Percentiles rank a stretch among this genome's conserved stretches.
These are phyloP conservation scores for Ogataea haglerorum DNA, from an alignment of 805 yeast genomes.

Conservation along the genomic window DNA sequence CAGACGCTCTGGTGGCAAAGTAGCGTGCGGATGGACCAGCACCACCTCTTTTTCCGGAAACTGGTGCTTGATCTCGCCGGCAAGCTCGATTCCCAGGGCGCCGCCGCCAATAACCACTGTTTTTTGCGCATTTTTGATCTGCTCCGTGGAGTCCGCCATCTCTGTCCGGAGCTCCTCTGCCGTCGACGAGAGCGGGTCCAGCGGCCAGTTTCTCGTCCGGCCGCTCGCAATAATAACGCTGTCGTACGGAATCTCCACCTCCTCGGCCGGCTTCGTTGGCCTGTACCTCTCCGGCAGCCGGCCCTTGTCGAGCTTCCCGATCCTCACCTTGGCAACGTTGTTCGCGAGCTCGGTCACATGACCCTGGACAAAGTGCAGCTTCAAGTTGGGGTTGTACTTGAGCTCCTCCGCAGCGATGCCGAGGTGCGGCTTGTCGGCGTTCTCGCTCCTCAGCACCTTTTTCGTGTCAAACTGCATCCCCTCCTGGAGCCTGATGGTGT, in stretches of 20 bases:
- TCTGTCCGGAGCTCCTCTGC: constrained; percentile 38
- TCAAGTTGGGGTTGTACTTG: constrained; percentile 9
- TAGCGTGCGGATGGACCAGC: constrained; percentile 40
- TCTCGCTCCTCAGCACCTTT: constrained; percentile 7
- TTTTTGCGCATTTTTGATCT: constrained; percentile 34
- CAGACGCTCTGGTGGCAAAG: constrained; percentile 37
- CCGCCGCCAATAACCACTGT: constrained; percentile 53
- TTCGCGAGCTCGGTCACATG: constrained; percentile 4
- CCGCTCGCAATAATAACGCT: constrained; percentile 48
- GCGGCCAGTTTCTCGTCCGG: constrained; percentile 51
- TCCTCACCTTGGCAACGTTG: constrained; percentile 3
- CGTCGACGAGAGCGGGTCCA: constrained; percentile 45
- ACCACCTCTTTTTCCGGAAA: constrained; percentile 37
- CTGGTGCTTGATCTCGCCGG: constrained; percentile 42
- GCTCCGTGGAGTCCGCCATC: constrained; percentile 35
- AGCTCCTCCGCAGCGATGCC: constrained; percentile 2
- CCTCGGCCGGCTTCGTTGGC: not conserved
- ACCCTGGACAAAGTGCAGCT: constrained; percentile 13
- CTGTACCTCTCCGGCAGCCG: constrained; percentile 1
- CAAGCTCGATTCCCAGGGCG: constrained; percentile 49
- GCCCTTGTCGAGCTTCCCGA: constrained; percentile 2
- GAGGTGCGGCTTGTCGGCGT: not conserved
- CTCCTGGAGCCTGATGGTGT: constrained; percentile 7
- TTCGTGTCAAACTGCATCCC: not conserved
- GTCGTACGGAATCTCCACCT: constrained; percentile 36